Conservation (phyloP, 2,329 filamentous ascomycete genomes). For the Hymenoscyphus salicellus region DNA sequence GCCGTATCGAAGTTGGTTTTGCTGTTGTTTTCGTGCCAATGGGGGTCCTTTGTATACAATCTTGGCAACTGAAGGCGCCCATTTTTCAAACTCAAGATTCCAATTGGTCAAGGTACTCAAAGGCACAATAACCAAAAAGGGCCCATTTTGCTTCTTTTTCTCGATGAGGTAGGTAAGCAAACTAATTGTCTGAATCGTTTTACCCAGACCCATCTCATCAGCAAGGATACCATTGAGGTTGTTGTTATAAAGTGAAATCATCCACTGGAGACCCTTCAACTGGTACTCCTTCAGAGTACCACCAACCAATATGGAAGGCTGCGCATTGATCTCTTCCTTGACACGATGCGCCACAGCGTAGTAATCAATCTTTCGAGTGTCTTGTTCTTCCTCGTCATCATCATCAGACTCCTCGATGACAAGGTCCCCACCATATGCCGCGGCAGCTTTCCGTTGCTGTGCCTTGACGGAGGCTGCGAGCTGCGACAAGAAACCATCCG, state of each 20-base stretch:
- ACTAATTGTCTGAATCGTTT: conserved; percentile 98
- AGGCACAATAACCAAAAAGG: conserved; percentile 94
- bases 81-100: conserved; percentile 98
- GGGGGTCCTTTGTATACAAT: conserved; percentile 98
- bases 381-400: conserved; percentile 65
- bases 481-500: conserved; percentile 94
- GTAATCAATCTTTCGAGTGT: conserved; percentile 88
- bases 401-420: conserved; percentile 60
- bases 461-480: conserved; percentile 91
- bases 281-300: conserved; percentile 96
- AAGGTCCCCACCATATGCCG: conserved; percentile 65
- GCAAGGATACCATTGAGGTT: conserved; percentile 98
- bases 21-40: conserved; percentile 79
- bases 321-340: conserved; percentile 83
- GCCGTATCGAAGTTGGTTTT: conserved; percentile 90
- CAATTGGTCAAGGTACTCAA: conserved; percentile 97
- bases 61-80: conserved; percentile 81
- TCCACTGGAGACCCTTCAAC: conserved; percentile 97
- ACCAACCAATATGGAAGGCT: conserved; percentile 84
- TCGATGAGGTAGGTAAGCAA: conserved; percentile 96
- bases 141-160: conserved; percentile 85
- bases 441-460: conserved; percentile 80
- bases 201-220: conserved; percentile 99
- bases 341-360: conserved; percentile 96
- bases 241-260: conserved; percentile 99